These are phyloP conservation scores for Nemania diffusa DNA, from an alignment of 2,329 filamentous ascomycete genomes.

Conservation along the genomic window DNA sequence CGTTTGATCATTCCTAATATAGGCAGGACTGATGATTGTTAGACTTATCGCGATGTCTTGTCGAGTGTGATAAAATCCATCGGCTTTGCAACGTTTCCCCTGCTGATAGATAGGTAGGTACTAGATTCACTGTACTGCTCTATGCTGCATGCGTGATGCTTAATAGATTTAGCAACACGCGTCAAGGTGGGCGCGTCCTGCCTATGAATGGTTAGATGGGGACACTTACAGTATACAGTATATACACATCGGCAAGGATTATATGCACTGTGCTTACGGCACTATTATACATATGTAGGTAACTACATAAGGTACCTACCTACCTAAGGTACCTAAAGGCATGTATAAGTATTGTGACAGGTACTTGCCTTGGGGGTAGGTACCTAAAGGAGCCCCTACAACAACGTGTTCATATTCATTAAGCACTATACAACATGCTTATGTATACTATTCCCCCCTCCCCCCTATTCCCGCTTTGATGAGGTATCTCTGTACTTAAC, in stretches of 20 bases:
- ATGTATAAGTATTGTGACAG: not conserved
- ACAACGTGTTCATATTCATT: not conserved
- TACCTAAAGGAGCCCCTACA: too few relatives aligned
- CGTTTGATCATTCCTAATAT: not conserved
- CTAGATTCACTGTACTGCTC: not conserved
- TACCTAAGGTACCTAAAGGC: too few relatives aligned
- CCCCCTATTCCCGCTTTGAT: slow-evolving; percentile 10
- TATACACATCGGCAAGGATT: not conserved
- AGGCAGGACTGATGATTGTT: not conserved
- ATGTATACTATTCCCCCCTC: not conserved
- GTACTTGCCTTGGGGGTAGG: not conserved
- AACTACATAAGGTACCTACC: too few relatives aligned
- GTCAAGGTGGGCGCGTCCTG: slow-evolving; percentile 16
- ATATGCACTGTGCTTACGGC: not conserved
- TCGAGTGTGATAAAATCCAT: not conserved
- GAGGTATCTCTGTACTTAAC: not conserved
- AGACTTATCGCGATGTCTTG: not conserved
- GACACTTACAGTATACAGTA: not conserved
- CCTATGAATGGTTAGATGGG: not conserved
- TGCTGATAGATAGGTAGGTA: not conserved
- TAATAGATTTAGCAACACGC: slow-evolving; percentile 10
- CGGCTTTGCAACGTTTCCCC: not conserved
- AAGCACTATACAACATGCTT: not conserved
- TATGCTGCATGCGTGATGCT: not conserved
- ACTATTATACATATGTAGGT: too few relatives aligned